These are phyloP conservation scores for Suillus paluster DNA, from an alignment of 768 basidiomycete species.

Conservation along the genomic window DNA sequence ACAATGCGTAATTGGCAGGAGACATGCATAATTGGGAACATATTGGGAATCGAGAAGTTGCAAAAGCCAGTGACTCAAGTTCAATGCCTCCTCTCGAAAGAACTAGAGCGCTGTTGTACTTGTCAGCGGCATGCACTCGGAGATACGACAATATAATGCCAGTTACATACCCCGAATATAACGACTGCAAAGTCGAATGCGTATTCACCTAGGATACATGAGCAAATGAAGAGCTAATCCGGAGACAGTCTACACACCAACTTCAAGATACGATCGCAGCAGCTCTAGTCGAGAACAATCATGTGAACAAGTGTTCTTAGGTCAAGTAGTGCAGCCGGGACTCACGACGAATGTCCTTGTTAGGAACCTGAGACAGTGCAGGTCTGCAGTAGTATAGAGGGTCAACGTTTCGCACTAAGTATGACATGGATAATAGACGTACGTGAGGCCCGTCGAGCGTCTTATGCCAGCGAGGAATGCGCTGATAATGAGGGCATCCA, in stretches of 20 bases:
- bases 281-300: slow-evolving; percentile 52
- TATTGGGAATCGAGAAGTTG: background rate
- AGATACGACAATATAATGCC: slow-evolving; percentile 5
- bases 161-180: slow-evolving; percentile 66
- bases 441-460: slow-evolving; percentile 87
- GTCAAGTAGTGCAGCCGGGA: slow-evolving; percentile 15
- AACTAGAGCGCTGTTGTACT: slow-evolving; percentile 61
- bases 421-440: slow-evolving; percentile 33
- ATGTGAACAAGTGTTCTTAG: background rate
- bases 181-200: slow-evolving; percentile 87
- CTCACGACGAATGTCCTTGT: slow-evolving; percentile 89
- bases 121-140: slow-evolving; percentile 9
- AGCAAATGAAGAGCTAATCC: background rate
- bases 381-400: slow-evolving; percentile 51
- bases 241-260: slow-evolving; percentile 52
- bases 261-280: slow-evolving; percentile 77
- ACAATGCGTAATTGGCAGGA: slow-evolving; percentile 7
- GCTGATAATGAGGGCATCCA: slow-evolving; percentile 80
- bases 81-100: slow-evolving; percentile 61
- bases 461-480: slow-evolving; percentile 86
- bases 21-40: background rate
- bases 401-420: background rate
- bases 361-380: slow-evolving; percentile 74
- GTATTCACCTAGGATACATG: slow-evolving; percentile 69
- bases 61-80: background rate